Conservation (phyloP, 192 early-diverging fungal genomes). For the Coemansia asiatica region DNA sequence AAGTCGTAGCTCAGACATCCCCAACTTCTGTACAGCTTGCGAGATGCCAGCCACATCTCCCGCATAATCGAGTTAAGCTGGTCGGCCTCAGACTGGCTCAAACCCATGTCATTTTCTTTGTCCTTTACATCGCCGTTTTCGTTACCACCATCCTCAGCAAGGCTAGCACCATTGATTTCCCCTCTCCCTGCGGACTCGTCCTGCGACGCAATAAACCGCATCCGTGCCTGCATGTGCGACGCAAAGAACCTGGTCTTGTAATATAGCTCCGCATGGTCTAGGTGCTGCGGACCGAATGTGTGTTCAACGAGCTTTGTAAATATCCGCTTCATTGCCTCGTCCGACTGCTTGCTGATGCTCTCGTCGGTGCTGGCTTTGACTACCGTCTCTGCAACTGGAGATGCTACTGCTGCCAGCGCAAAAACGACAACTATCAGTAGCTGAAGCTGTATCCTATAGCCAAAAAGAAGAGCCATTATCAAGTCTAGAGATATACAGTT, state of each 20-base stretch:
- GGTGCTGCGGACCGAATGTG: conserved; percentile 31
- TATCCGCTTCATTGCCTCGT: conserved; percentile 15
- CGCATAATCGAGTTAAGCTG: conserved; percentile 35
- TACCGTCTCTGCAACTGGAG: not conserved
- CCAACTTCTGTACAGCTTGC: conserved; percentile 37
- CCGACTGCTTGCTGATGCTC: not conserved
- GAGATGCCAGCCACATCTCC: conserved; percentile 43
- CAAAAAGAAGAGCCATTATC: no score
- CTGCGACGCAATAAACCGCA: conserved; percentile 32
- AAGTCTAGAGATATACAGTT: no score
- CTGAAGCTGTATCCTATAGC: no score
- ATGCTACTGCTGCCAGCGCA: not conserved
- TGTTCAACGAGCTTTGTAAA: conserved; percentile 28
- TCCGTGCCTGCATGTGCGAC: conserved; percentile 38
- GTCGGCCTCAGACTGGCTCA: conserved; percentile 31
- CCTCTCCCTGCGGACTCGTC: not conserved
- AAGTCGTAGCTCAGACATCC: conserved; percentile 51
- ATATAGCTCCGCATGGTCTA: conserved; percentile 29
- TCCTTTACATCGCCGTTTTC: not conserved
- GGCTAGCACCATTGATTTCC: not conserved
- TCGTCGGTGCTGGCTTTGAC: conserved; percentile 1
- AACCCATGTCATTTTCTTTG: conserved; percentile 2
- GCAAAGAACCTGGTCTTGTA: conserved; percentile 48
- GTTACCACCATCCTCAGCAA: not conserved
- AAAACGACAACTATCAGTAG: not conserved